Percentiles rank a stretch among this genome's conserved stretches.
Evolutionary conservation across 2,329 filamentous ascomycete species (phyloP).

Genomic region (Tolypocladium ovalisporum): DNA sequence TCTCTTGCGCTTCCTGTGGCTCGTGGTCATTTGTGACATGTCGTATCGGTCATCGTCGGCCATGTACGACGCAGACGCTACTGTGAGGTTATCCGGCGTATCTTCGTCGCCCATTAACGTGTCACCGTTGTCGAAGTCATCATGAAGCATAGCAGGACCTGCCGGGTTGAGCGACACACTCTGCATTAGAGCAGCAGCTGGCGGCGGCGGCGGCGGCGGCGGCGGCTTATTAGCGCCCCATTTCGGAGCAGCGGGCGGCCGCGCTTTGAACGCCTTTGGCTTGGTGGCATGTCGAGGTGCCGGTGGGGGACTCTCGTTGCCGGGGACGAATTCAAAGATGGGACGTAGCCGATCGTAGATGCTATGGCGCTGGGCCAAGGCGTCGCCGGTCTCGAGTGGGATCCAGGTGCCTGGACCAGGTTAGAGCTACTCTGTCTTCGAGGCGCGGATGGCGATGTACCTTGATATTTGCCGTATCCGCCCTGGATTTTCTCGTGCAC

Average conservation of each 20-base stretch:
- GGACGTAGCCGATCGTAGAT: conserved; percentile 71
- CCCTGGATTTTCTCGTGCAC: conserved; percentile 96
- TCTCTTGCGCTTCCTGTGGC: conserved; percentile 66
- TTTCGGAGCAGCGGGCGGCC: conserved; percentile 41
- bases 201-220: conserved; percentile 1
- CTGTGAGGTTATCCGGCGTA: conserved; percentile 71
- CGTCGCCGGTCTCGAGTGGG: conserved; percentile 68
- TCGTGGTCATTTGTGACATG: conserved; percentile 50
- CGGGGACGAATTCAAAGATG: conserved; percentile 84
- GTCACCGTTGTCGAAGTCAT: conserved; percentile 55
- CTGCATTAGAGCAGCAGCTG: background rate
- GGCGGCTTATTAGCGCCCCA: conserved; percentile 25
- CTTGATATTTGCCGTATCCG: conserved; percentile 97
- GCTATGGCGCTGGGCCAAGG: conserved; percentile 77
- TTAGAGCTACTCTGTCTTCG: conserved; percentile 1
- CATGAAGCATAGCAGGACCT: conserved; percentile 22
- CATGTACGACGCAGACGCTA: conserved; percentile 75
- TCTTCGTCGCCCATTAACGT: conserved; percentile 62
- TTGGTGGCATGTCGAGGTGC: conserved; percentile 88
- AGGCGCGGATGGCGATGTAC: conserved; percentile 24
- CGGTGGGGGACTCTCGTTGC: conserved; percentile 79
- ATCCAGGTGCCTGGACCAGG: conserved; percentile 74
- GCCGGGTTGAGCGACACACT: conserved; percentile 7
- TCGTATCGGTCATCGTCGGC: conserved; percentile 74
- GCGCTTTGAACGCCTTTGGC: conserved; percentile 59